Percentiles rank a stretch among this genome's conserved stretches.
These are phyloP conservation scores for Hippophae tibetana DNA, from an alignment of 306 rosid species.

Conservation along the genomic window DNA sequence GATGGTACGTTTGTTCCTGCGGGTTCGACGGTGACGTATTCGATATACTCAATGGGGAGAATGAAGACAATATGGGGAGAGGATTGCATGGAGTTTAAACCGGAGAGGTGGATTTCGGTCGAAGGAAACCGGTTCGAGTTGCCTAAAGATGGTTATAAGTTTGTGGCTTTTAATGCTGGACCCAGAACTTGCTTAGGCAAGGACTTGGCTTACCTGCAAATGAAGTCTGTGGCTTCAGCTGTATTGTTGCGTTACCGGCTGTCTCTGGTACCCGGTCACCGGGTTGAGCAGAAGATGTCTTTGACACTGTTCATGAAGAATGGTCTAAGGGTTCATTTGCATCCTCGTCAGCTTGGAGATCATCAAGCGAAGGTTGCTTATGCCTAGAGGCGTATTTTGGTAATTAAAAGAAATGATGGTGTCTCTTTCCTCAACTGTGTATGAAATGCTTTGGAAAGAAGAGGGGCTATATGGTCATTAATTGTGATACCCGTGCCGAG, in stretches of 20 bases:
- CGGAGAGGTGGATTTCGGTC: constrained; percentile 73
- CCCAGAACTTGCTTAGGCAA: constrained; percentile 94
- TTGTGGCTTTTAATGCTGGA: constrained; percentile 87
- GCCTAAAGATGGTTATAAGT: constrained; percentile 60
- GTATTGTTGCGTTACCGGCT: constrained; percentile 71
- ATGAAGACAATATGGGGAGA: constrained; percentile 95
- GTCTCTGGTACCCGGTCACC: constrained; percentile 66
- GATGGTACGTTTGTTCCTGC: constrained; percentile 76
- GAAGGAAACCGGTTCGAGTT: constrained; percentile 64
- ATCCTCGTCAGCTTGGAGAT: constrained; percentile 49
- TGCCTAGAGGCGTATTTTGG: constrained; percentile 16
- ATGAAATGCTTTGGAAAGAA: neutral
- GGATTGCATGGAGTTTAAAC: constrained; percentile 83
- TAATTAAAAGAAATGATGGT: neutral
- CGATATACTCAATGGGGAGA: constrained; percentile 78
- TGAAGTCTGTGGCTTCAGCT: constrained; percentile 88
- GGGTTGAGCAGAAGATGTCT: constrained; percentile 85
- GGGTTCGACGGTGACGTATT: constrained; percentile 91
- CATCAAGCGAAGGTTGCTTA: constrained; percentile 11
- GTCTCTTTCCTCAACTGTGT: no score
- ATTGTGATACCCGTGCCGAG: neutral
- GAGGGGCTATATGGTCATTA: constrained; percentile 23
- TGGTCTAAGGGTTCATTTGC: constrained; percentile 60
- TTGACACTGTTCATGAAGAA: constrained; percentile 80
- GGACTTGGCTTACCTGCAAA: constrained; percentile 89